These are phyloP conservation scores for Fusarium torulosum DNA, from an alignment of 2,329 filamentous ascomycete genomes.

Conservation along the genomic window DNA sequence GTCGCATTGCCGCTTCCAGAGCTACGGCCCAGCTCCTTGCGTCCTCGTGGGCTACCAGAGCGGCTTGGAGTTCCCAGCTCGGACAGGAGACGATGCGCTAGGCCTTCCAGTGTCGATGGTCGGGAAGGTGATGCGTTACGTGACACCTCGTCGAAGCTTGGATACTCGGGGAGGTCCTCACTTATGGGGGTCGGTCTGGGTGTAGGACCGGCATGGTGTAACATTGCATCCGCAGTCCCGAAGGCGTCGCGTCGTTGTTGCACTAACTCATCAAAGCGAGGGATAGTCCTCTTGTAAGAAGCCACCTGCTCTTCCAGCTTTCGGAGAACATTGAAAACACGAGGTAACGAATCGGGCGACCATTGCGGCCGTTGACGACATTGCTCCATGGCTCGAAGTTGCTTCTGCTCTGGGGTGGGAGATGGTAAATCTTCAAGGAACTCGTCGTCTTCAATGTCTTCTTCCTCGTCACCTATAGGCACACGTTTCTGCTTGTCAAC, in stretches of 20 bases:
- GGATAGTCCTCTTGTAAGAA: constrained; percentile 72
- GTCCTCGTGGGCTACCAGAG: constrained; percentile 62
- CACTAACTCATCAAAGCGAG: constrained; percentile 79
- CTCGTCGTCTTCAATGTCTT: constrained; percentile 41
- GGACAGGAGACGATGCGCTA: constrained; percentile 72
- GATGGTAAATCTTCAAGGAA: constrained; percentile 36
- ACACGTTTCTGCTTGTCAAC: constrained; percentile 48
- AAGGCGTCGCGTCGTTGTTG: constrained; percentile 74
- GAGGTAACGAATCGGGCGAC: constrained; percentile 63
- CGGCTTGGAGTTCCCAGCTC: constrained; percentile 69
- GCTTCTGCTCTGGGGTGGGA: constrained; percentile 49
- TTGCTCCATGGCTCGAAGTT: constrained; percentile 61
- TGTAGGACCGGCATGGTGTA: constrained; percentile 52
- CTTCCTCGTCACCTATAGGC: constrained; percentile 16
- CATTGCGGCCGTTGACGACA: constrained; percentile 68
- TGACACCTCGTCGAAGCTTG: constrained; percentile 58
- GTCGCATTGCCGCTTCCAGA: constrained; percentile 52
- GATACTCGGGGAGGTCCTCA: constrained; percentile 57
- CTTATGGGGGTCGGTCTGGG: constrained; percentile 49
- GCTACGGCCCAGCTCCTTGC: constrained; percentile 58
- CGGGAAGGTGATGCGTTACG: constrained; percentile 65
- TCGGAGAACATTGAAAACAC: constrained; percentile 69
- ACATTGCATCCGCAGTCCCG: constrained; percentile 67
- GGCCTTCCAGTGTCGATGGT: constrained; percentile 68
- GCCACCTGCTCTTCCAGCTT: constrained; percentile 72